Conservation (phyloP, 2,329 filamentous ascomycete species). For the Aspergillus oerlinghausenensis region DNA sequence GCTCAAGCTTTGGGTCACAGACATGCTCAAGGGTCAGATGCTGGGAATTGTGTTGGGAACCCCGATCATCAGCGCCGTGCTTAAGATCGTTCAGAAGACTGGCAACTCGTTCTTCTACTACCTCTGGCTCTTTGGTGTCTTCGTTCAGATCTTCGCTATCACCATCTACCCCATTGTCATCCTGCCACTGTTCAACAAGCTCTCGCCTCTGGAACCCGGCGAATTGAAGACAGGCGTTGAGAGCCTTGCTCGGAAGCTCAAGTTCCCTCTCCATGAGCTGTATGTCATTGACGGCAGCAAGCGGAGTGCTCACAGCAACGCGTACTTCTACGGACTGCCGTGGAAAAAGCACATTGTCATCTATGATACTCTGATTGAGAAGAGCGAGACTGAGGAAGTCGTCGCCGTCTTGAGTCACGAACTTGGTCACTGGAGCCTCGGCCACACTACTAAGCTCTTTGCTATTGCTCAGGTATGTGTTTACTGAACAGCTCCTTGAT, state of each 20-base stretch:
- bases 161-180: slow-evolving; percentile 95
- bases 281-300: slow-evolving; percentile 94
- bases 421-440: slow-evolving; percentile 93
- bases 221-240: slow-evolving; percentile 85
- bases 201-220: slow-evolving; percentile 84
- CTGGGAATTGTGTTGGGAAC: slow-evolving; percentile 75
- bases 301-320: slow-evolving; percentile 81
- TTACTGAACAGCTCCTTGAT: not conserved
- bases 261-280: slow-evolving; percentile 88
- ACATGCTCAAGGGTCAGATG: slow-evolving; percentile 86
- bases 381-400: slow-evolving; percentile 86
- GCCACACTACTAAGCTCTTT: slow-evolving; percentile 89
- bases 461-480: slow-evolving; percentile 70
- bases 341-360: slow-evolving; percentile 99
- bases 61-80: slow-evolving; percentile 85
- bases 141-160: slow-evolving; percentile 88
- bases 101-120: slow-evolving; percentile 97
- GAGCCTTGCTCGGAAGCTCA: slow-evolving; percentile 71
- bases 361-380: slow-evolving; percentile 95
- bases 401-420: slow-evolving; percentile 94
- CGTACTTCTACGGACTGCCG: slow-evolving; percentile 93
- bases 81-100: slow-evolving; percentile 90
- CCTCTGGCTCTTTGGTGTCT: slow-evolving; percentile 87
- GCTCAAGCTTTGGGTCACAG: slow-evolving; percentile 76
- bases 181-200: slow-evolving; percentile 94